A percentile compares a stretch with the other conserved stretches of the same genome.
These are phyloP conservation scores for Ceratobasidium sp. DNA, from an alignment of 1,284 basidiomycete species.

Conservation along the genomic window DNA sequence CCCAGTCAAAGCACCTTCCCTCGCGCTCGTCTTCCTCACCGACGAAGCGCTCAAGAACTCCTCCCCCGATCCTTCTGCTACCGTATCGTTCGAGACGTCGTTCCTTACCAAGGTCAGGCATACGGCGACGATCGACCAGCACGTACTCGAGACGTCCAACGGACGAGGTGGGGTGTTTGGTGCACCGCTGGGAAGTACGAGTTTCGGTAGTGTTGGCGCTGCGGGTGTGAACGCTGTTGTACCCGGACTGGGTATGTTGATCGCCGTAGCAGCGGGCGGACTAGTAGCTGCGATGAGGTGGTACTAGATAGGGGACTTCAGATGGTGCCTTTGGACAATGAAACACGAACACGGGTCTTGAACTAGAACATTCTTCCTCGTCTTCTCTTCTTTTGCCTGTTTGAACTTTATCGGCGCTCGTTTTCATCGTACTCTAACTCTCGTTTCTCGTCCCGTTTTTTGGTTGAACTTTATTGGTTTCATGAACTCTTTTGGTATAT, in stretches of 20 bases:
- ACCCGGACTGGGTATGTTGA: slow-evolving; percentile 23
- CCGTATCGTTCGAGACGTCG: slow-evolving; percentile 55
- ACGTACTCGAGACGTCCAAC: slow-evolving; percentile 58
- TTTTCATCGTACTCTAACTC: not conserved
- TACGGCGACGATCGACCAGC: slow-evolving; percentile 56
- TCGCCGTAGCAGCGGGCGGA: not conserved
- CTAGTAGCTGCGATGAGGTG: slow-evolving; percentile 1
- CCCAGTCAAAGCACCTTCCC: slow-evolving; percentile 75
- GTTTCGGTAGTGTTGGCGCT: slow-evolving; percentile 33
- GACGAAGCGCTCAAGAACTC: slow-evolving; percentile 62
- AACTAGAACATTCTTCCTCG: not conserved
- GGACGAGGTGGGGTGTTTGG: slow-evolving; percentile 53
- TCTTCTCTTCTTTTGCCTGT: not conserved
- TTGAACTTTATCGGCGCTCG: not conserved
- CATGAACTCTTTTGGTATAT: too few species aligned
- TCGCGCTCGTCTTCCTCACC: slow-evolving; percentile 79
- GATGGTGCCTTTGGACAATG: slow-evolving; percentile 6
- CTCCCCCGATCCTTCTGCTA: slow-evolving; percentile 52
- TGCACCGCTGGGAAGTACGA: slow-evolving; percentile 24
- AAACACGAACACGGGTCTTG: slow-evolving; percentile 11
- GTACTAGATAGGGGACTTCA: slow-evolving; percentile 1
- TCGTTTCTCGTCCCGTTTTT: not conserved
- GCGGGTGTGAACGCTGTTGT: not conserved
- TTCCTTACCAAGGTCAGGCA: slow-evolving; percentile 68
- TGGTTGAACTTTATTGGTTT: slow-evolving; percentile 6